Evolutionary conservation across 805 yeast species (phyloP), one percentile per base, ranked within the genome.

Genomic region (Cyberlindnera maritima): DNA sequence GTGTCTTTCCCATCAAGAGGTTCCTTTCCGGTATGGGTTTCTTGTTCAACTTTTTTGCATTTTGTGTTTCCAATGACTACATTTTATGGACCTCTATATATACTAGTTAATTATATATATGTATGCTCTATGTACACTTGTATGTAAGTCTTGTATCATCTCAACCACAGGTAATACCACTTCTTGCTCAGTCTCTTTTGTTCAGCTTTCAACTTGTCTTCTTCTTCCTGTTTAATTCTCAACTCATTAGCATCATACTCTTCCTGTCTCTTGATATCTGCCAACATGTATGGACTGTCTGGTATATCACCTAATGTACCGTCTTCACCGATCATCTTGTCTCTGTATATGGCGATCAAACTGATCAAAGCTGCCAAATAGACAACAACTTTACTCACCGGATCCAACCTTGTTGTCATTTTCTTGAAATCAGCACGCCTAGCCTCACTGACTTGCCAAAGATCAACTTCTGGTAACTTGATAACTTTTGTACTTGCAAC

Each of bases 261-360:
- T 14, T 50, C 43, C 47, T 56, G 55, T 38, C 57, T 51, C 18
- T 61, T 61, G 46, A 65, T 64, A 51, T 74, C 69, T 26, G 66
- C 69, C 47, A 74, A 68, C 32, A 65, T 57, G 26, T 75, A 59
- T 4, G 71, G 59, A 18, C 68, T 51, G 44, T 73, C 78, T 4
- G 56, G 56, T 7, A 53, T 42, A 1, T 78, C 77, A 41, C 61
- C 64, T 9, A 15, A 72, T 68, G 37, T 46, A 7, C 54, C 59
- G 21, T 58, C 72, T 55, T 74, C 76, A 17, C 79, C 80, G 35
- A 70, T 60, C 17, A 61, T 64, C 59, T 76, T 76, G 59, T 84
- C 90, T 55, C 83, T 69, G 49, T 74, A 74, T 40, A 79, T 63
- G 8, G 85, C 86, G 35, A 76, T 55, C 43, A 77, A 56, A 2